phyloP scores from a whole-genome alignment of 768 basidiomycete species.

The Macrolepiota fuliginosa region DNA sequence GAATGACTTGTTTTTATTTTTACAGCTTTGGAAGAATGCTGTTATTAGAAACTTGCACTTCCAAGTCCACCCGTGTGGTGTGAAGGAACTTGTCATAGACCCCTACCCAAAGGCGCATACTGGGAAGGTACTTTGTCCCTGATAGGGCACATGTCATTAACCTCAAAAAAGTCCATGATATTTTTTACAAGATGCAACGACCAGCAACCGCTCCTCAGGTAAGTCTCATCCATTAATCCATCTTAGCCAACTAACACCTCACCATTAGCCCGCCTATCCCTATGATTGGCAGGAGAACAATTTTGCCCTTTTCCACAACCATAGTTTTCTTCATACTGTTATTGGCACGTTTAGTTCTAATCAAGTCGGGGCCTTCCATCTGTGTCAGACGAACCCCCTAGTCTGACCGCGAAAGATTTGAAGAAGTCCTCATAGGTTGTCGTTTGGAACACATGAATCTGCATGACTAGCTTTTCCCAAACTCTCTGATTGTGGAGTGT shows the following conservation, averaged over 20 bases:
- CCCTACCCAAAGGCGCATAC: conserved; percentile 60
- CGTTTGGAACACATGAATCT: too few relatives aligned
- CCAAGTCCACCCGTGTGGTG: too few relatives aligned
- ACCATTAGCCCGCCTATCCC: conserved; percentile 69
- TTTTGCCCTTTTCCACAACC: conserved; percentile 84
- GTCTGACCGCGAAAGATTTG: conserved; percentile 68
- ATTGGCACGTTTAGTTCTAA: conserved; percentile 69
- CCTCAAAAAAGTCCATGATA: conserved; percentile 70
- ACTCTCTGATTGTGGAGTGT: neutral
- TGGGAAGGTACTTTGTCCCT: conserved; percentile 71
- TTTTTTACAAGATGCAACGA: too few relatives aligned
- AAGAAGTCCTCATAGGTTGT: conserved; percentile 56
- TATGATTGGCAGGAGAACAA: conserved; percentile 82
- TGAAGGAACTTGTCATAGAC: conserved; percentile 63
- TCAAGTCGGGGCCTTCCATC: conserved; percentile 76
- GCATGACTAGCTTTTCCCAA: too few relatives aligned
- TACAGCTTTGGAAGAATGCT: too few relatives aligned
- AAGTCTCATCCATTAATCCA: conserved; percentile 19
- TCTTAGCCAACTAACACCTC: neutral
- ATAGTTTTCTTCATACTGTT: conserved; percentile 77
- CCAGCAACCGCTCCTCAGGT: conserved; percentile 79
- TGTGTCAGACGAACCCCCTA: conserved; percentile 66
- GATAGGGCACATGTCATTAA: conserved; percentile 78
- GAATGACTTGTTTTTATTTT: conserved; percentile 7
- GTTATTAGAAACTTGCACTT: too few relatives aligned